Conservation (phyloP, 192 early-diverging fungal species). For the Coemansia sp. region DNA sequence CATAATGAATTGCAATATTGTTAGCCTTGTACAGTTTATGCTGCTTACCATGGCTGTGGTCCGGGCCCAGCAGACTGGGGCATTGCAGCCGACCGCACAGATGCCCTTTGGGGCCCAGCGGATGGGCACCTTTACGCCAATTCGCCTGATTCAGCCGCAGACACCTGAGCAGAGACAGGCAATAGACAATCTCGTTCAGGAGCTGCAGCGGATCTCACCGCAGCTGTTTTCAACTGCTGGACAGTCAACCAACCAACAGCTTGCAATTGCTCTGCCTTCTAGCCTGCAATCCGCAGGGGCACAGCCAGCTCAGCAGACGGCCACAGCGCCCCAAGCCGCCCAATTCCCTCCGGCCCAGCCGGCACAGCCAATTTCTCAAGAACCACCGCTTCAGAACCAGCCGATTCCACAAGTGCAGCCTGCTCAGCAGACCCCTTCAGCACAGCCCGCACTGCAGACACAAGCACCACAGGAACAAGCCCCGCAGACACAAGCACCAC, state of each 20-base stretch:
- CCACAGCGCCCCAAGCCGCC: background rate
- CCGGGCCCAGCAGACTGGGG: background rate
- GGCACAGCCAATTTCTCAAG: no score
- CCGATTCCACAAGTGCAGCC: background rate
- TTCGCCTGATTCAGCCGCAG: slow-evolving; percentile 45
- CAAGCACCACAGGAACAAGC: background rate
- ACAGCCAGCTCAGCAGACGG: background rate
- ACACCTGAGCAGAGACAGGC: slow-evolving; percentile 41
- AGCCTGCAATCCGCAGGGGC: background rate
- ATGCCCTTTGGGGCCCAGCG: background rate
- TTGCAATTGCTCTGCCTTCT: slow-evolving; percentile 37
- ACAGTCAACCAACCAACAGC: slow-evolving; percentile 25
- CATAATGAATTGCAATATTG: background rate
- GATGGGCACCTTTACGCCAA: slow-evolving; percentile 31
- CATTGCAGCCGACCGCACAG: background rate
- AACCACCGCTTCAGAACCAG: background rate
- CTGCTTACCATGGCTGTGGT: background rate
- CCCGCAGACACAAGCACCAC: background rate
- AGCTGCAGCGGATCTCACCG: slow-evolving; percentile 37
- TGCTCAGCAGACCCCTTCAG: background rate
- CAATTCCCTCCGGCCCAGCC: background rate
- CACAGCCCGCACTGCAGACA: background rate
- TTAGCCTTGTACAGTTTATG: slow-evolving; percentile 1
- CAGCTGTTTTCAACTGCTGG: slow-evolving; percentile 38
- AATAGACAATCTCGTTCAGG: slow-evolving; percentile 43